Base-by-base conservation (phyloP, 495 filamentous ascomycete genomes). In the Amphirosellinia nigrospora region DNA sequence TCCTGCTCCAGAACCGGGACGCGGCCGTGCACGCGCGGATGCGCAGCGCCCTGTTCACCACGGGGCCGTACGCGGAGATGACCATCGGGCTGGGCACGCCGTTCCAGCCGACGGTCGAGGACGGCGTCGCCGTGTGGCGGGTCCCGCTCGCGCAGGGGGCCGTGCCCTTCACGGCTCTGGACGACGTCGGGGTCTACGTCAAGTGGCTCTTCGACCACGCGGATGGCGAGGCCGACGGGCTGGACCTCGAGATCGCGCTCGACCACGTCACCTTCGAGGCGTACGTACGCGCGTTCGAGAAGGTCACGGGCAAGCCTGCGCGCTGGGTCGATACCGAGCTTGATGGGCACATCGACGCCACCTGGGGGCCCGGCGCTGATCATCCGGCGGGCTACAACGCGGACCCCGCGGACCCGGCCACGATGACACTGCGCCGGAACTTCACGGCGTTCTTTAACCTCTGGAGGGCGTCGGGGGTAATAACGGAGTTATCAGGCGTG, bases 141-240 rank as follows among this genome's bases (percentile, higher is more conserved):
- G 72, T 83, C 0, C 86, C 86, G 0, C 73, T 87, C 3, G 71
- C 72, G 21, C 65, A 82, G 39, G 84, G 86, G 5, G 80, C 80
- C 0, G 75, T 89, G 0, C 73, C 82, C 36, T 82, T 82, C 60
- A 80, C 87, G 1, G 68, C 81, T 3, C 82, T 89, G 1, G 84
- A 86, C 28, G 88, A 90, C 74, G 82, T 81, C 73, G 87, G 80
- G 1, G 46, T 75, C 48, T 90, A 89, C 73, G 83, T 84, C 4
- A 78, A 81, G 21, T 90, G 87, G 87, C 79, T 88, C 6, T 88
- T 89, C 66, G 86, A 89, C 71, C 72, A 88, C 74, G 79, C 78
- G 0, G 75, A 83, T 11, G 72, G 76, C 11, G 55, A 69, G 66
- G 80, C 85, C 3, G 81, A 81, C 60, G 87, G 87, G 0, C 70